phyloP scores from a whole-genome alignment of 1,139 yeast genomes.

The Scheffersomyces lignicola region DNA sequence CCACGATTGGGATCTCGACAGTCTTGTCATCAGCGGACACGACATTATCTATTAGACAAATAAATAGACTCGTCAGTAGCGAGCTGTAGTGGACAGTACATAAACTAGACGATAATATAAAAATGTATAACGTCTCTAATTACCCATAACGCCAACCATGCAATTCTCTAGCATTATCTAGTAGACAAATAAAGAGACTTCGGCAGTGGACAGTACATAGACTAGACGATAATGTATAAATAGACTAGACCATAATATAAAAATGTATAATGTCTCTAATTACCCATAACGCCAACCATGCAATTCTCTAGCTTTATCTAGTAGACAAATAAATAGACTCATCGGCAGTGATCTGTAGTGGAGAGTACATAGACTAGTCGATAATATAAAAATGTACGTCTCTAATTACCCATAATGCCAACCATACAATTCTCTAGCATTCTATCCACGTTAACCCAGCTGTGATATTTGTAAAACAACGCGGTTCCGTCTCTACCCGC shows the following conservation, averaged over 20 bases:
- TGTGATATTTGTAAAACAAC: constrained; percentile 77
- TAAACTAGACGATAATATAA: too few relatives aligned
- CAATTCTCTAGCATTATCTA: constrained; percentile 66
- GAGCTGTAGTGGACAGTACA: too few relatives aligned
- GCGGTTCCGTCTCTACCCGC: constrained; percentile 86
- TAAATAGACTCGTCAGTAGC: background rate
- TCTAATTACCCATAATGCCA: constrained; percentile 46
- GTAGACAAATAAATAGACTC: constrained; percentile 1
- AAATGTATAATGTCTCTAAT: too few relatives aligned
- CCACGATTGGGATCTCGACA: constrained; percentile 71
- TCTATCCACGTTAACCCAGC: constrained; percentile 87
- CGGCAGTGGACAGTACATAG: too few relatives aligned
- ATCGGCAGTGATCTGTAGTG: background rate
- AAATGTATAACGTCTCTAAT: too few relatives aligned
- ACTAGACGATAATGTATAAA: too few relatives aligned
- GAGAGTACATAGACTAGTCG: too few relatives aligned
- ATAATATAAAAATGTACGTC: too few relatives aligned
- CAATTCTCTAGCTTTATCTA: constrained; percentile 63
- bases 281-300: constrained; percentile 57
- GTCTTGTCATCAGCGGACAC: constrained; percentile 39
- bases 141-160: constrained; percentile 57
- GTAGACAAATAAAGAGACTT: constrained; percentile 1
- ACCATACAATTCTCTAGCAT: constrained; percentile 76
- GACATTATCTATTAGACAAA: constrained; percentile 1
- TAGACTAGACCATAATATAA: too few relatives aligned